Evolutionary conservation across 768 basidiomycete species (phyloP).

Genomic region (Epithele typhae): DNA sequence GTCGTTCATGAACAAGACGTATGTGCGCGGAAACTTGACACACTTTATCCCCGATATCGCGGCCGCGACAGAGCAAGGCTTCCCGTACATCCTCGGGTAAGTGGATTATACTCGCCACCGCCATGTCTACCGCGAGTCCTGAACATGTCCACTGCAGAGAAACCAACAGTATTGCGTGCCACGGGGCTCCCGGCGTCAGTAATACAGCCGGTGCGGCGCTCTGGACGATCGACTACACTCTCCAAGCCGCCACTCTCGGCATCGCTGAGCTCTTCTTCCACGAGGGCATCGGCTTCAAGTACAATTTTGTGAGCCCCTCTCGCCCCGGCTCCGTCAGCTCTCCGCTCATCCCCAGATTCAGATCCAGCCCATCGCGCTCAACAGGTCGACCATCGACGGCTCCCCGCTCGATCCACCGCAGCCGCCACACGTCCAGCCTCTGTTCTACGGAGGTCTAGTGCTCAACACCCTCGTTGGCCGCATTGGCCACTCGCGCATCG

Average conservation of each 20-base stretch:
- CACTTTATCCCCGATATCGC: constrained; percentile 21
- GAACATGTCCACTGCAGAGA: constrained; percentile 17
- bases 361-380: constrained; percentile 2
- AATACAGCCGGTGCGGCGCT: constrained; percentile 68
- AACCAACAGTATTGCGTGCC: constrained; percentile 34
- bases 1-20: constrained; percentile 64
- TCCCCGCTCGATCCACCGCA: constrained; percentile 43
- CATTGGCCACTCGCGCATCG: constrained; percentile 35
- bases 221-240: constrained; percentile 63
- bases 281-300: constrained; percentile 68
- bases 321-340: background rate
- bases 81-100: constrained; percentile 56
- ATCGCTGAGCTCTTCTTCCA: constrained; percentile 59
- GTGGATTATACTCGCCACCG: constrained; percentile 33
- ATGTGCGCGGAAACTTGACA: constrained; percentile 41
- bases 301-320: constrained; percentile 44
- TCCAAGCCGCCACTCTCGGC: constrained; percentile 54
- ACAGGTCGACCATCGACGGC: constrained; percentile 49
- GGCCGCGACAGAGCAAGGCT: constrained; percentile 39
- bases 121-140: constrained; percentile 12
- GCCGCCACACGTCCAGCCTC: constrained; percentile 58
- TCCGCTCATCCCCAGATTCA: background rate
- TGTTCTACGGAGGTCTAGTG: constrained; percentile 63
- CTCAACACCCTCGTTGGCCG: constrained; percentile 53
- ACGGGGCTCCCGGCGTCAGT: constrained; percentile 50